Percentiles rank a stretch among this genome's conserved stretches.
phyloP scores from a whole-genome alignment of 116 monocot species.

The Trichopus zeylanicus region DNA sequence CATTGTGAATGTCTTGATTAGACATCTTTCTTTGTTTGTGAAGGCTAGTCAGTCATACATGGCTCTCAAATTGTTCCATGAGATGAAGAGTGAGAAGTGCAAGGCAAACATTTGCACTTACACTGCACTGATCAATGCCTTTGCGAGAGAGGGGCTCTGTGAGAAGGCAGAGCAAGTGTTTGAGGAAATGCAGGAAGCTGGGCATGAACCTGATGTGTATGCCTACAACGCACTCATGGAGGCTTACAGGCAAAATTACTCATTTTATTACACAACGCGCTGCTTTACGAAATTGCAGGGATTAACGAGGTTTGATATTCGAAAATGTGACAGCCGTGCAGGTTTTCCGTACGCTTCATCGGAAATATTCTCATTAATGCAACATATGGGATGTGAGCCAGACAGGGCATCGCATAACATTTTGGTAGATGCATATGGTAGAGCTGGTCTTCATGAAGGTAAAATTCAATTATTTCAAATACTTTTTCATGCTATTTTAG shows the following conservation, averaged over 20 bases:
- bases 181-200: slow-evolving; percentile 72
- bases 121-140: slow-evolving; percentile 85
- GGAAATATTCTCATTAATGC: slow-evolving; percentile 90
- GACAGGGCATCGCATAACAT: slow-evolving; percentile 90
- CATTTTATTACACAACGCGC: neutral
- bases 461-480: too few species aligned
- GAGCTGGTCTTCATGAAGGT: slow-evolving; percentile 87
- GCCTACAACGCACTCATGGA: slow-evolving; percentile 94
- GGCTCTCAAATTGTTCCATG: slow-evolving; percentile 69
- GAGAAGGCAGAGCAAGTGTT: slow-evolving; percentile 87
- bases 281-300: neutral
- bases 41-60: slow-evolving; percentile 65
- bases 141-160: slow-evolving; percentile 79
- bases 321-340: slow-evolving; percentile 49
- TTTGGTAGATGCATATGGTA: slow-evolving; percentile 87
- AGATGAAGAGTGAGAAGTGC: slow-evolving; percentile 69
- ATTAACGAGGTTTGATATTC: slow-evolving; percentile 1
- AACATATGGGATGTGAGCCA: slow-evolving; percentile 93
- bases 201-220: slow-evolving; percentile 86
- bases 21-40: neutral
- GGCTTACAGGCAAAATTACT: slow-evolving; percentile 56
- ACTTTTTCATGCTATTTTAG: too few species aligned
- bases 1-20: too few species aligned
- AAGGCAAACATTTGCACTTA: slow-evolving; percentile 83
- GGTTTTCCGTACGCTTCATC: slow-evolving; percentile 64